Conservation (phyloP, 1,139 yeast species). For the Lodderomyces elongisporus region DNA sequence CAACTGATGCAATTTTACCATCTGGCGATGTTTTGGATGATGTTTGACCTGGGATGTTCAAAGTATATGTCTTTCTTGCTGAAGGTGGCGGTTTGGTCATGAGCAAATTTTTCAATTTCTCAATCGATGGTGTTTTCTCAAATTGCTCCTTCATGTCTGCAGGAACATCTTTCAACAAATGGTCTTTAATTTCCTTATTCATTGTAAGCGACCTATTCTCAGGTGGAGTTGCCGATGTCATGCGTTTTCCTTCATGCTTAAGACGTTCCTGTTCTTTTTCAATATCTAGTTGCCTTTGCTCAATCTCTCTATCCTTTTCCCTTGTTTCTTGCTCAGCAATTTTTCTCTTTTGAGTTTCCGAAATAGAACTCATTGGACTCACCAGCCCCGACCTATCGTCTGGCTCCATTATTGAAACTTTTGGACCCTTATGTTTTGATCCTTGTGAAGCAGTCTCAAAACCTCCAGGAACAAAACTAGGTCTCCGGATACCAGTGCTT, state of each 20-base stretch:
- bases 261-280: slow-evolving; percentile 2
- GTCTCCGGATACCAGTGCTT: slow-evolving; percentile 3
- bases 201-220: slow-evolving; percentile 5
- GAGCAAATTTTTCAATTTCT: slow-evolving; percentile 33
- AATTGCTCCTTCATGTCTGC: slow-evolving; percentile 30
- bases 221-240: slow-evolving; percentile 1
- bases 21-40: slow-evolving; percentile 79
- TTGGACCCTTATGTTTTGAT: background rate
- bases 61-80: slow-evolving; percentile 61
- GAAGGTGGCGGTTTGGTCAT: slow-evolving; percentile 37
- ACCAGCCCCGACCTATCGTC: slow-evolving; percentile 10
- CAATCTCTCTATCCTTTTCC: slow-evolving; percentile 1
- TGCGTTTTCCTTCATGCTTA: slow-evolving; percentile 1
- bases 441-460: background rate
- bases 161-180: slow-evolving; percentile 31
- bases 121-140: slow-evolving; percentile 41
- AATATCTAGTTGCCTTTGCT: background rate
- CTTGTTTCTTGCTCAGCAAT: background rate
- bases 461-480: background rate
- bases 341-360: background rate
- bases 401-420: background rate
- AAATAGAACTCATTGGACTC: slow-evolving; percentile 14
- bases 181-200: slow-evolving; percentile 13
- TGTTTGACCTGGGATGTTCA: slow-evolving; percentile 91
- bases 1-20: slow-evolving; percentile 68